Evolutionary conservation across 306 rosid species (phyloP), one percentile per base, ranked within the genome.

Genomic region (Styphnolobium japonicum): DNA sequence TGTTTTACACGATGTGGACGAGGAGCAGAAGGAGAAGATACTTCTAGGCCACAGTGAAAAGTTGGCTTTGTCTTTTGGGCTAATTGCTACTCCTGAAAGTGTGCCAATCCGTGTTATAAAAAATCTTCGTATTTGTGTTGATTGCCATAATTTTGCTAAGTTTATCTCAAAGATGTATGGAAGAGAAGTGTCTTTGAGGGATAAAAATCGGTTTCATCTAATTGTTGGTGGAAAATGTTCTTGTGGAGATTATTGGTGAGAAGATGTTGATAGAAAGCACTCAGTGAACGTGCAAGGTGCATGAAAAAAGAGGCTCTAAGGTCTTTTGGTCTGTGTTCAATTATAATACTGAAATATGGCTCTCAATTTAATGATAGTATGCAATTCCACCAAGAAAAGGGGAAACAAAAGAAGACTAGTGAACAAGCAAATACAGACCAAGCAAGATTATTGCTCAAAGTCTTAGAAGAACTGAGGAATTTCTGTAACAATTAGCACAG

Each of bases 111-210:
- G 89, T 10, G 89, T 94, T 45, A 87, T 94, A 33, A 94, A 94
- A 75, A 95, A 91, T 67, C 97, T 92, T 27, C 90, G 97, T 39
- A 85, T 92, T 81, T 92, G 98, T 80, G 97, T 91, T 60, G 98
- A 95, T 81, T 92, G 98, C 81, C 98, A 95, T 78, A 86, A 92
- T 49, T 94, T 94, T 73, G 98, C 95, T 25, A 94, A 92, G 61
- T 61, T 88, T 40, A 85, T 92, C 67, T 92, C 97, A 0, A 84
- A 77, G 82, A 29, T 88, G 15, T 84, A 76, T 79, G 75, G 83
- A 43, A 89, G 98, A 81, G 88, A 86, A 75, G 92, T 91, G 75
- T 88, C 80, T 58, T 65, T 95, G 57, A 88, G 97, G 80, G 98
- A 93, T 73, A 93, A 90, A 82, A 91, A 85, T 60, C 86, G 91